These are phyloP conservation scores for Pezicula rhizophila DNA, from an alignment of 2,329 filamentous ascomycete genomes.

Conservation along the genomic window DNA sequence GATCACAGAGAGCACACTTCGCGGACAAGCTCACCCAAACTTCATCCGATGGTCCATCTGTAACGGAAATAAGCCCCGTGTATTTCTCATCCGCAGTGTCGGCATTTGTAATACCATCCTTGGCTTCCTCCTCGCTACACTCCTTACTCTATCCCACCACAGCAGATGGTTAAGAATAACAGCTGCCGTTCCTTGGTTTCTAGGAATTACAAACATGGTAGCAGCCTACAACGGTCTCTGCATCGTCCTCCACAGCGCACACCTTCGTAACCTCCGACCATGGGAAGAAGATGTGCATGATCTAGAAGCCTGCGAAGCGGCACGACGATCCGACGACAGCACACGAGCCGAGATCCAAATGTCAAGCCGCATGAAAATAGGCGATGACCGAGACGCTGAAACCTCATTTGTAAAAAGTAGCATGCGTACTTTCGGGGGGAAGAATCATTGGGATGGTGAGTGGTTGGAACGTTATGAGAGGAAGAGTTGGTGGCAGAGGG, in stretches of 20 bases:
- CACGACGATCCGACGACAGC: constrained; percentile 6
- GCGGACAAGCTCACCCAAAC: constrained; percentile 74
- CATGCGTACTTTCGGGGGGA: constrained; percentile 49
- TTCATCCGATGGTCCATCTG: constrained; percentile 82
- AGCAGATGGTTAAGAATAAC: constrained; percentile 63
- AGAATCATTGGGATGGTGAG: constrained; percentile 49
- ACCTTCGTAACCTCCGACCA: constrained; percentile 69
- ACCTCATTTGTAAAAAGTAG: constrained; percentile 32
- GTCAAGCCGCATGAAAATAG: constrained; percentile 14
- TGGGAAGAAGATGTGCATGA: constrained; percentile 46
- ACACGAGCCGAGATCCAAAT: constrained; percentile 4
- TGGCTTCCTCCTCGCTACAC: constrained; percentile 54
- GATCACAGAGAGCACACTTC: constrained; percentile 63
- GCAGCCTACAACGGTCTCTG: constrained; percentile 79
- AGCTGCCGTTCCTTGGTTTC: constrained; percentile 58
- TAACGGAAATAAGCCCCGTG: constrained; percentile 72
- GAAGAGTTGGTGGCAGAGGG: constrained; percentile 62
- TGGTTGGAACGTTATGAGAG: constrained; percentile 69
- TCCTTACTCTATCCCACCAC: constrained; percentile 59
- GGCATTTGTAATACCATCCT: constrained; percentile 53
- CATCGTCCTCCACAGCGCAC: constrained; percentile 66
- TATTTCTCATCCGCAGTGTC: constrained; percentile 63
- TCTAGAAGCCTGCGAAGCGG: constrained; percentile 11
- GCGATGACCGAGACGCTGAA: constrained; percentile 18
- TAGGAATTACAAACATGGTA: constrained; percentile 66